phyloP scores from a whole-genome alignment of 495 filamentous ascomycete genomes.

The Trichoderma orchidacearum region DNA sequence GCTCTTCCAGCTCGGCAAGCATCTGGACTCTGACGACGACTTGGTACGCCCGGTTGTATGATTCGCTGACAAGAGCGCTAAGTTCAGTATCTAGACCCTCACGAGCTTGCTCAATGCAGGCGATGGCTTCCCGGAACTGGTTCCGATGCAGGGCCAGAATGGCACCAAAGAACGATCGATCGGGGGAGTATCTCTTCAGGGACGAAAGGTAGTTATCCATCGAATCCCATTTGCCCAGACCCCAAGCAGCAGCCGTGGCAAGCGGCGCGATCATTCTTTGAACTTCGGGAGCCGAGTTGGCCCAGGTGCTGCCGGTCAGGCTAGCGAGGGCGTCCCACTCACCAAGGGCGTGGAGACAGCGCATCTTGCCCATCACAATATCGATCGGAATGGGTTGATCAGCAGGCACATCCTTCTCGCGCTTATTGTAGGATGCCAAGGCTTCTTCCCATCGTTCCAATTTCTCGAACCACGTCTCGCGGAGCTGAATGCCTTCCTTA shows the following conservation, averaged over 20 bases:
- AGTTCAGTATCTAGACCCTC: slow-evolving; percentile 92
- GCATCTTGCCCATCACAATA: slow-evolving; percentile 98
- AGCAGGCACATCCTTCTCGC: slow-evolving; percentile 51
- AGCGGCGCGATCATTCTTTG: slow-evolving; percentile 80
- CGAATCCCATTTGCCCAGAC: slow-evolving; percentile 85
- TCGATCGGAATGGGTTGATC: slow-evolving; percentile 58
- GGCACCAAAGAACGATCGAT: slow-evolving; percentile 93
- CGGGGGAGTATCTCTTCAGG: slow-evolving; percentile 86
- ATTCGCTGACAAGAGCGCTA: slow-evolving; percentile 86
- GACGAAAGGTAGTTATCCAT: slow-evolving; percentile 94
- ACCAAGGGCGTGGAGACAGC: slow-evolving; percentile 89
- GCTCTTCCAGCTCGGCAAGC: slow-evolving; percentile 95
- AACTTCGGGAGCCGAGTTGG: slow-evolving; percentile 68
- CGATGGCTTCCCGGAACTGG: slow-evolving; percentile 74
- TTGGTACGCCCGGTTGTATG: slow-evolving; percentile 90
- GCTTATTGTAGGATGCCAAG: slow-evolving; percentile 75
- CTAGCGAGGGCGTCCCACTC: slow-evolving; percentile 89
- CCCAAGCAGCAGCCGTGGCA: slow-evolving; percentile 96
- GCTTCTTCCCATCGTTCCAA: slow-evolving; percentile 97
- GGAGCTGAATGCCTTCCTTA: slow-evolving; percentile 76
- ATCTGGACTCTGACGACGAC: slow-evolving; percentile 96
- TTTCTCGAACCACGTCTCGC: slow-evolving; percentile 98
- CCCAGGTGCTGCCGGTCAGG: slow-evolving; percentile 86
- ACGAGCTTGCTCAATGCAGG: slow-evolving; percentile 78
- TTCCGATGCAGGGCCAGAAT: slow-evolving; percentile 90